These are phyloP conservation scores for Myriangium duriaei DNA, from an alignment of 2,329 filamentous ascomycete genomes.

Conservation along the genomic window DNA sequence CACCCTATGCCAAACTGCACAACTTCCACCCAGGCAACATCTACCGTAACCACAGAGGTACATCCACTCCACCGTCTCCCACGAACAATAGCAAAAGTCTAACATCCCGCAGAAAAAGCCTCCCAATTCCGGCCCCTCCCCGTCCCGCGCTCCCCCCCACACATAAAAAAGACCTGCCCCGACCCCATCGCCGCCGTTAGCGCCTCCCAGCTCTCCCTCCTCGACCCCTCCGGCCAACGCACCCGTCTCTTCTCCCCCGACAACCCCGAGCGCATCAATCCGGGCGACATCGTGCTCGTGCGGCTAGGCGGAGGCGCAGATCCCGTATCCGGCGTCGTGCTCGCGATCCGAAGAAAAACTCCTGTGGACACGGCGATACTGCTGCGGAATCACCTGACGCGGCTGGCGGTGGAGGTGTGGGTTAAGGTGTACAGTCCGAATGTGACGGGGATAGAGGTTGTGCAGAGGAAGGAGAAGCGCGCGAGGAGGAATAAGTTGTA, in stretches of 20 bases:
- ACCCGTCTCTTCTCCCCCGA: slow-evolving; percentile 65
- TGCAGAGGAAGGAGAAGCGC: slow-evolving; percentile 74
- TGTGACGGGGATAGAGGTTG: slow-evolving; percentile 82
- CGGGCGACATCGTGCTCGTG: slow-evolving; percentile 85
- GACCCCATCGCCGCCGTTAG: slow-evolving; percentile 59
- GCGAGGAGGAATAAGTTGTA: slow-evolving; percentile 78
- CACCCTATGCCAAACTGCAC: slow-evolving; percentile 6
- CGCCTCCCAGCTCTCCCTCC: slow-evolving; percentile 53
- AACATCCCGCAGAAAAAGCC: slow-evolving; percentile 12
- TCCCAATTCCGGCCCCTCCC: slow-evolving; percentile 20
- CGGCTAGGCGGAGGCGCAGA: slow-evolving; percentile 68
- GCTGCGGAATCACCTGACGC: slow-evolving; percentile 72
- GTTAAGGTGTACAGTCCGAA: slow-evolving; percentile 89
- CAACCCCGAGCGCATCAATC: slow-evolving; percentile 66
- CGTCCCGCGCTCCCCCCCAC: slow-evolving; percentile 38
- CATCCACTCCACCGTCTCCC: no score
- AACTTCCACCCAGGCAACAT: slow-evolving; percentile 15
- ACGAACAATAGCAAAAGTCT: slow-evolving; percentile 1
- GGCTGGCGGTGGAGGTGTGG: slow-evolving; percentile 91
- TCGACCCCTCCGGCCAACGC: slow-evolving; percentile 77
- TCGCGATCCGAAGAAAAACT: slow-evolving; percentile 66
- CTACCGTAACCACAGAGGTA: slow-evolving; percentile 13
- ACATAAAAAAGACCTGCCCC: slow-evolving; percentile 43
- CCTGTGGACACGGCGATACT: slow-evolving; percentile 77
- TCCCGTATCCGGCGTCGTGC: slow-evolving; percentile 77